These are phyloP conservation scores for Hysterium pulicare DNA, from an alignment of 2,329 filamentous ascomycete species.

Conservation along the genomic window DNA sequence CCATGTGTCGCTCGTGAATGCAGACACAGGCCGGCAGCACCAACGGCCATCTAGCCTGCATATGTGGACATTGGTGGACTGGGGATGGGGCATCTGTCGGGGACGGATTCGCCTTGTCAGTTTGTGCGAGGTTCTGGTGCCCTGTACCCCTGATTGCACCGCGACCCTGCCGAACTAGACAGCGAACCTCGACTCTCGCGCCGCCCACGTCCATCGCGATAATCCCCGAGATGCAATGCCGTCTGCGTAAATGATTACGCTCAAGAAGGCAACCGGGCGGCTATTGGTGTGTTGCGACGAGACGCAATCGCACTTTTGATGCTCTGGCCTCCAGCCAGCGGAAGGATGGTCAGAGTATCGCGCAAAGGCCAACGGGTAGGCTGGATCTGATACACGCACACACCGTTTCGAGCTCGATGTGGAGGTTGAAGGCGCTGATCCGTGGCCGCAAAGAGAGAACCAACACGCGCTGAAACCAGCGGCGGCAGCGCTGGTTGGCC, in stretches of 20 bases:
- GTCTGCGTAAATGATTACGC: background rate
- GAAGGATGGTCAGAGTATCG: background rate
- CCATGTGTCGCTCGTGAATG: too few species aligned
- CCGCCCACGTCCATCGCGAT: background rate
- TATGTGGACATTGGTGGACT: too few species aligned
- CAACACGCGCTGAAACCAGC: conserved; percentile 10
- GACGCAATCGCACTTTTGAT: background rate
- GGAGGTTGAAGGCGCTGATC: background rate
- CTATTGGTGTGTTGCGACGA: conserved; percentile 1
- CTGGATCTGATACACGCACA: conserved; percentile 1
- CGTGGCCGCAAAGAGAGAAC: conserved; percentile 3
- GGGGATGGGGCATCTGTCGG: too few species aligned
- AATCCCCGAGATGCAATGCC: background rate
- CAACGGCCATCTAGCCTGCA: too few species aligned
- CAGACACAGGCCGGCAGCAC: too few species aligned
- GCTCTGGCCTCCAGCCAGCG: background rate
- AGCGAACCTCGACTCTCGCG: background rate
- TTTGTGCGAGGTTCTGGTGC: background rate
- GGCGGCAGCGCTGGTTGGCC: conserved; percentile 20
- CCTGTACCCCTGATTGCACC: background rate
- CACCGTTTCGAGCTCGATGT: background rate
- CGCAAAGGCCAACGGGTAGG: background rate
- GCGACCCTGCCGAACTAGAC: background rate
- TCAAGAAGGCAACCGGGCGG: background rate
- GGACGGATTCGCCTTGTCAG: too few species aligned